Evolutionary conservation across 129 eudicot genomes (phyloP), one percentile per base, ranked within the genome.

Genomic region (Saussurea involucrata): DNA sequence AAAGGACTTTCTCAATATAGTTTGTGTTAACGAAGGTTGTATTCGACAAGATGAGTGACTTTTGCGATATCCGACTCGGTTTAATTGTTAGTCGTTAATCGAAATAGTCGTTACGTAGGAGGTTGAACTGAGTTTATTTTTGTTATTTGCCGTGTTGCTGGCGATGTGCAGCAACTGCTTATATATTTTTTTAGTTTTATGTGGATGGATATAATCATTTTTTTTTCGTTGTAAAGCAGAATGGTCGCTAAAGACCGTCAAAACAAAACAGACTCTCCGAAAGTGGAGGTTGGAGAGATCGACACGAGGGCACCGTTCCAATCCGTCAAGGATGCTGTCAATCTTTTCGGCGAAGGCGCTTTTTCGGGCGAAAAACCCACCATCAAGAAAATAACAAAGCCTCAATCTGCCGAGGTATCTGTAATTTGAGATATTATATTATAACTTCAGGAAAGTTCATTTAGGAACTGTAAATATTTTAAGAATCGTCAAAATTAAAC

Each of bases 251-350:
- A 90, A 61, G 99, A 74, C 67, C 89, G 83, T 40, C 80, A 89
- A 32, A 85, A 86, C 81, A 80, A 72, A 63, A 85, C 87, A n/a
- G 95, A 83, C 40, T 86, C 91, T 70, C 68, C 91, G 9, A 95
- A 88, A 81, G 92, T 87, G 72, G 90, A 77, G 83, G 90, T 92
- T 46, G 99, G 97, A 40, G 99, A 95, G 80, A 92, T 95, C 27
- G 97, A 95, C 83, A 95, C 99, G 15, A 85, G 99, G 61, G 86
- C 99, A 72, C 99, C 99, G 13, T 92, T 95, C 81, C 97, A 88
- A 78, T 95, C 99, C 36, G 99, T 95, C 75, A 95, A 95, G 82
- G 97, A 95, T 87, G 99, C 97, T n/a, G 96, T 90, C 81, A 95
- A 58, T 78, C 86, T 92, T 64, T 95, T 95, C 40, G 96, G 99